Evolutionary conservation across 305 asterid species (phyloP).

Genomic region (Euphrasia arctica): DNA sequence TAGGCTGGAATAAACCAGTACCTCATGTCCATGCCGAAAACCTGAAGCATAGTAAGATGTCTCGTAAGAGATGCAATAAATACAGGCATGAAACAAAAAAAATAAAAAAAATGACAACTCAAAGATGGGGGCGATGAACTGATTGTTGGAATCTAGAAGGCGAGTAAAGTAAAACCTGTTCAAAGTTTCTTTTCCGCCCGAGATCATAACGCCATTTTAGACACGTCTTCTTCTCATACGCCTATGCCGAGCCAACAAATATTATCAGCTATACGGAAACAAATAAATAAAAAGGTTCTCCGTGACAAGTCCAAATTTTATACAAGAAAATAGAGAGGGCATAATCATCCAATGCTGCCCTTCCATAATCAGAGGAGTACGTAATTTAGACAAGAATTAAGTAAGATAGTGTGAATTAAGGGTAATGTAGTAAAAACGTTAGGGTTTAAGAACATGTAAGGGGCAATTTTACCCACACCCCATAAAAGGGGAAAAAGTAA

Average conservation of each 20-base stretch:
- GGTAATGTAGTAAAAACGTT: too few species aligned
- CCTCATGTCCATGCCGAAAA: constrained; percentile 71
- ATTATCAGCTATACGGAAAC: constrained; percentile 13
- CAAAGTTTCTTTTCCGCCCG: constrained; percentile 86
- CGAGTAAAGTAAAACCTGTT: constrained; percentile 51
- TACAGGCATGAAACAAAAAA: neutral
- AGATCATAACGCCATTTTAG: constrained; percentile 97
- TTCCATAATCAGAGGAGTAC: too few species aligned
- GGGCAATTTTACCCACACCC: too few species aligned
- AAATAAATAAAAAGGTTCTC: too few species aligned
- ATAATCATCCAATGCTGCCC: too few species aligned
- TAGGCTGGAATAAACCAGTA: constrained; percentile 88
- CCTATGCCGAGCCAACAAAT: constrained; percentile 42
- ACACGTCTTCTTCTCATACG: constrained; percentile 79
- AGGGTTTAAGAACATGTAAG: too few species aligned
- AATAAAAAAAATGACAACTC: neutral
- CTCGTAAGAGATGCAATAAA: neutral
- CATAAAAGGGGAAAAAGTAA: too few species aligned
- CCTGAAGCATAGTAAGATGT: constrained; percentile 38
- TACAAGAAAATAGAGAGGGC: too few species aligned
- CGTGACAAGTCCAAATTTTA: too few species aligned
- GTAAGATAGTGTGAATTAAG: too few species aligned
- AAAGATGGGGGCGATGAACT: constrained; percentile 5
- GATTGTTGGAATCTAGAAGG: constrained; percentile 18
- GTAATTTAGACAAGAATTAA: too few species aligned